Base-by-base conservation (phyloP, 306 rosid genomes). In the Biancaea sappan region DNA sequence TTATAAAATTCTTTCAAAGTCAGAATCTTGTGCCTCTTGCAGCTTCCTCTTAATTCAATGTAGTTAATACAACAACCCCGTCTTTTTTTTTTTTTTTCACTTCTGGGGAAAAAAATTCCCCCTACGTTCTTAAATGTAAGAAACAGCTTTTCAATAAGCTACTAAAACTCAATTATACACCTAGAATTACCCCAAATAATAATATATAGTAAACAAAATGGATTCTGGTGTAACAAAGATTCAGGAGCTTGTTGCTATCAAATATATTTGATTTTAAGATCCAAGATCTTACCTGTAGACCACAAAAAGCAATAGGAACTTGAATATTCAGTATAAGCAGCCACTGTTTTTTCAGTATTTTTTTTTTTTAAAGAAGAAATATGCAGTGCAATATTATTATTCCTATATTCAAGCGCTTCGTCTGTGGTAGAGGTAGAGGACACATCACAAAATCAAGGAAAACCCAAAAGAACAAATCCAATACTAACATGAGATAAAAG, bases 231-330 rank as follows among this genome's bases (percentile, higher is more conserved):
- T n/a, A 19, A 16, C 21, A 53, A 47, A 32, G 66, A 44, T 44
- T 44, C 2, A 14, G 22, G 59, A 76, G 29, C 35, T 29, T 3
- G 57, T 13, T 64, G 37, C 37, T 56, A 22, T 66, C 18, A 18
- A 69, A 4, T 22, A 74, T 15, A 34, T 64, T 61, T 4, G 57
- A 43, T 24, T 67, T 19, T 41, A 19, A 61, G 77, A 84, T 67
- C 80, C 34, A 19, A 61, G 77, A 84, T 67, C 80, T 76, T 44
- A 37, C 29, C 46, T 53, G 37, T 40, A 62, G 35, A 68, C 40
- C 65, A 32, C 61, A 66, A 63, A 72, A 66, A 6, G 66, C 38
- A 48, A 38, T 29, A 58, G 51, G 32, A 48, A 71, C 64, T 32
- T 56, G 31, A 19, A 70, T 11, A 44, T 66, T 63, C n/a, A 46